These are phyloP conservation scores for Allium cepa DNA, from an alignment of 106 monocot species.

Conservation along the genomic window DNA sequence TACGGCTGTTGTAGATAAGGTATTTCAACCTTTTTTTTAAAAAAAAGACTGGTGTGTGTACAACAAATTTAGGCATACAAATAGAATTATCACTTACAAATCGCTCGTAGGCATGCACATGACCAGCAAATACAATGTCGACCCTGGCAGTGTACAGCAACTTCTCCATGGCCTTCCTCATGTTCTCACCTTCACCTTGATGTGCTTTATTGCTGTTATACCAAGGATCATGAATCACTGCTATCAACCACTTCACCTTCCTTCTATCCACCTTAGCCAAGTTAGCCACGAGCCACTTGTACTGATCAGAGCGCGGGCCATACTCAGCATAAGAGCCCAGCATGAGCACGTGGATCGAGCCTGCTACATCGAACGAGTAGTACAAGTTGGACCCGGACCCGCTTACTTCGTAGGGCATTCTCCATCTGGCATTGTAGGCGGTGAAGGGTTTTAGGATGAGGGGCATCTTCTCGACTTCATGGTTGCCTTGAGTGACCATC, in stretches of 20 bases:
- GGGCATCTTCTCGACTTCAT: slow-evolving; percentile 54
- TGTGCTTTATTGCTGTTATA: slow-evolving; percentile 62
- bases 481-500: slow-evolving; percentile 67
- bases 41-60: not conserved
- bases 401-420: slow-evolving; percentile 48
- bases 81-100: slow-evolving; percentile 19
- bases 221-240: slow-evolving; percentile 83
- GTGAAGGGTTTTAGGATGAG: slow-evolving; percentile 25
- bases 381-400: slow-evolving; percentile 42
- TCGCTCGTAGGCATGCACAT: slow-evolving; percentile 61
- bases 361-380: slow-evolving; percentile 55
- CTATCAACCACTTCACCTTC: slow-evolving; percentile 55
- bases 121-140: slow-evolving; percentile 50
- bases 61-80: not conserved
- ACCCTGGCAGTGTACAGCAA: slow-evolving; percentile 34
- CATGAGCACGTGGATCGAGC: slow-evolving; percentile 42
- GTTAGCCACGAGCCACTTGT: slow-evolving; percentile 32
- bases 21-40: not conserved
- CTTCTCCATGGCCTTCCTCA: slow-evolving; percentile 44
- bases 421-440: slow-evolving; percentile 55
- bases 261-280: slow-evolving; percentile 36
- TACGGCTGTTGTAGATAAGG: too few relatives aligned
- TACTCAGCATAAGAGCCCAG: slow-evolving; percentile 53
- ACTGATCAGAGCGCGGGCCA: slow-evolving; percentile 30
- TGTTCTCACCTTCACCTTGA: slow-evolving; percentile 48